Evolutionary conservation across 176 grass and related monocot species (phyloP).

Genomic region (Puya raimondii): DNA sequence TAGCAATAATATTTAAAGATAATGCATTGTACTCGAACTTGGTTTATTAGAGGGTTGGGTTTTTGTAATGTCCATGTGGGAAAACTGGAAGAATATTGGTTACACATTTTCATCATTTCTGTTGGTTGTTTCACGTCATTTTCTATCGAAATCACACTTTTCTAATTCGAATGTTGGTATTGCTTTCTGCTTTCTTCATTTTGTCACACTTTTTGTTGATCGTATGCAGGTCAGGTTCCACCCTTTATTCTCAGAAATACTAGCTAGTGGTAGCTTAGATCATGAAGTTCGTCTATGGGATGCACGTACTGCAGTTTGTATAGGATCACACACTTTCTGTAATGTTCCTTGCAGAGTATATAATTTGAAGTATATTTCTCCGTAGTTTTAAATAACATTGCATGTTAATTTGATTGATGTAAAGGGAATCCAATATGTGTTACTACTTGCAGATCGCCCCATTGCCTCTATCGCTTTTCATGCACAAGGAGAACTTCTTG

Average conservation of each 20-base stretch:
- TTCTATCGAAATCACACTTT: no score
- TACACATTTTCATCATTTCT: no score
- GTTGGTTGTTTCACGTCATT: no score
- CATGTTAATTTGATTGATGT: no score
- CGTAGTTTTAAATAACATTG: neutral
- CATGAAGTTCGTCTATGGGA: conserved; percentile 97
- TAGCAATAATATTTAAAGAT: no score
- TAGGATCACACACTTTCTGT: conserved; percentile 76
- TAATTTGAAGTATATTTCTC: neutral
- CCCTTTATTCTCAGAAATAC: conserved; percentile 82
- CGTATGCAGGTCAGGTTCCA: conserved; percentile 83
- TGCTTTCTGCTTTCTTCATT: neutral
- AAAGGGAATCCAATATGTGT: neutral
- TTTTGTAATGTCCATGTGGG: no score
- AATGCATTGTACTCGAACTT: no score
- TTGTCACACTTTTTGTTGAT: conserved; percentile 14
- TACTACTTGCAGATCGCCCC: conserved; percentile 58
- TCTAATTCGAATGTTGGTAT: no score
- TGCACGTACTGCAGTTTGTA: conserved; percentile 71
- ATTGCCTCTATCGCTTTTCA: conserved; percentile 99
- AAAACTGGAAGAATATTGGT: no score
- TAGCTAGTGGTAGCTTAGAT: conserved; percentile 98
- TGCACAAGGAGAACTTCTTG: conserved; percentile 85
- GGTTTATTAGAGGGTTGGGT: no score
- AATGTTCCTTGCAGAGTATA: conserved; percentile 35